Conservation (phyloP, 2,329 filamentous ascomycete species). For the Colletotrichum ledebouriae region DNA sequence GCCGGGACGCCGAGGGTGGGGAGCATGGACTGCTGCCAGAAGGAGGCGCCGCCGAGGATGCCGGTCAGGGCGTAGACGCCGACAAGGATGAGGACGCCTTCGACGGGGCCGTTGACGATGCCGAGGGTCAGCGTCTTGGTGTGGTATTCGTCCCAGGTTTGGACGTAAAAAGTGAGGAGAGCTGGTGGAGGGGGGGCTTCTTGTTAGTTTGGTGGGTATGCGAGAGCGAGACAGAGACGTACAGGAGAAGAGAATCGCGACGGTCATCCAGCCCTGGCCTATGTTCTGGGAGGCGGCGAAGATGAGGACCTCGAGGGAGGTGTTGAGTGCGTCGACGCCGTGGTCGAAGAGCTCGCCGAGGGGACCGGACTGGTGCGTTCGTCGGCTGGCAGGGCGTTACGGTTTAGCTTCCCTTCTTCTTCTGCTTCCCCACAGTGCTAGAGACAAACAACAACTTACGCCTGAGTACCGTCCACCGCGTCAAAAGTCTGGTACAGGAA, state of each 20-base stretch:
- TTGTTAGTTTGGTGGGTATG: conserved; percentile 3
- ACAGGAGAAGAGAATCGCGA: conserved; percentile 87
- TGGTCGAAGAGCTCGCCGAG: conserved; percentile 98
- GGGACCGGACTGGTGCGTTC: conserved; percentile 92
- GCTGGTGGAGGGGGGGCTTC: conserved; percentile 60
- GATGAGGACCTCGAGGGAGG: conserved; percentile 90
- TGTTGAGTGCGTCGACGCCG: conserved; percentile 96
- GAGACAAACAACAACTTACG: conserved; percentile 67
- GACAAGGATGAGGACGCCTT: conserved; percentile 89
- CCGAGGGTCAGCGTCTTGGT: conserved; percentile 95
- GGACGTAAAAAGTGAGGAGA: conserved; percentile 96
- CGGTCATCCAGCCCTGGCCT: conserved; percentile 91
- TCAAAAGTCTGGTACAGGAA: conserved; percentile 99
- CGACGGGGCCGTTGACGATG: conserved; percentile 92
- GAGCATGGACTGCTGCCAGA: conserved; percentile 91
- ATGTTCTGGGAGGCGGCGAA: conserved; percentile 95
- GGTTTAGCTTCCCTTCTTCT: conserved; percentile 22
- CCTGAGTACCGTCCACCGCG: conserved; percentile 94
- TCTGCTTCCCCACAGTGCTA: too few relatives aligned
- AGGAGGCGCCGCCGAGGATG: conserved; percentile 86
- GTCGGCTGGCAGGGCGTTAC: conserved; percentile 67
- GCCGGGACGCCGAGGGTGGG: conserved; percentile 77
- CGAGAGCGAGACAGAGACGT: conserved; percentile 49
- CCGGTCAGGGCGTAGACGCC: conserved; percentile 87
- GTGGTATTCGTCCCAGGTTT: conserved; percentile 99